A percentile compares a stretch with the other conserved stretches of the same genome.
Evolutionary conservation across 2,329 filamentous ascomycete genomes (phyloP).

Genomic region (Colletotrichum trifolii): DNA sequence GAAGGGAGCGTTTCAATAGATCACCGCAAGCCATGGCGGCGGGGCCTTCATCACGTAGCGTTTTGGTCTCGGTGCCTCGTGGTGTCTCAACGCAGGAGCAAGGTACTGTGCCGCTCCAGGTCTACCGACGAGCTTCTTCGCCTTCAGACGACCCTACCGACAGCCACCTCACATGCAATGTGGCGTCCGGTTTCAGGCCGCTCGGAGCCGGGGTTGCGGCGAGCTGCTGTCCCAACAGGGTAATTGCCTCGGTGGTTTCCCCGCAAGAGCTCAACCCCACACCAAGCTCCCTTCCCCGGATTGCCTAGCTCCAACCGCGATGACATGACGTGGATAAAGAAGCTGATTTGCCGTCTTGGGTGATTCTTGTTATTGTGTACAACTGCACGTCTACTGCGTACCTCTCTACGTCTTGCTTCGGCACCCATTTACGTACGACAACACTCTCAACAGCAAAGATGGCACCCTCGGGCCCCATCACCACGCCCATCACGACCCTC

Average conservation of each 20-base stretch:
- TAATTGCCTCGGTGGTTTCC: conserved; percentile 48
- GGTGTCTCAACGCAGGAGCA: background rate
- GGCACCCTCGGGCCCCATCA: conserved; percentile 66
- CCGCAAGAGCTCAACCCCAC: conserved; percentile 42
- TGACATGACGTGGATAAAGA: too few relatives aligned
- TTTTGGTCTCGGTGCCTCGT: background rate
- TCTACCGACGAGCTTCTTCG: background rate
- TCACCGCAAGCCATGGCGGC: conserved; percentile 3
- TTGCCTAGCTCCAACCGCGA: conserved; percentile 20
- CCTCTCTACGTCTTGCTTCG: background rate
- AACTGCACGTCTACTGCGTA: background rate
- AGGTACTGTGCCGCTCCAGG: background rate
- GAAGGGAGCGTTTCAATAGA: conserved; percentile 30
- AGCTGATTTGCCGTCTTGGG: too few relatives aligned
- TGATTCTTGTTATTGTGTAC: too few relatives aligned
- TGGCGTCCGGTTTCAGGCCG: conserved; percentile 24
- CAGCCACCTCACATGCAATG: conserved; percentile 25
- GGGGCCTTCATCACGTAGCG: background rate
- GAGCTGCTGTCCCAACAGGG: conserved; percentile 46
- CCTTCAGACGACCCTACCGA: background rate
- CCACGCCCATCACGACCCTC: conserved; percentile 81
- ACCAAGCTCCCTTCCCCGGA: conserved; percentile 27
- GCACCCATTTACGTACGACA: background rate
- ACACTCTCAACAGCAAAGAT: conserved; percentile 43
- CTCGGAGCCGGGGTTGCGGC: conserved; percentile 21